Evolutionary conservation across 2,329 filamentous ascomycete species (phyloP).

Genomic region (Neophaeococcomyces mojaviensis): DNA sequence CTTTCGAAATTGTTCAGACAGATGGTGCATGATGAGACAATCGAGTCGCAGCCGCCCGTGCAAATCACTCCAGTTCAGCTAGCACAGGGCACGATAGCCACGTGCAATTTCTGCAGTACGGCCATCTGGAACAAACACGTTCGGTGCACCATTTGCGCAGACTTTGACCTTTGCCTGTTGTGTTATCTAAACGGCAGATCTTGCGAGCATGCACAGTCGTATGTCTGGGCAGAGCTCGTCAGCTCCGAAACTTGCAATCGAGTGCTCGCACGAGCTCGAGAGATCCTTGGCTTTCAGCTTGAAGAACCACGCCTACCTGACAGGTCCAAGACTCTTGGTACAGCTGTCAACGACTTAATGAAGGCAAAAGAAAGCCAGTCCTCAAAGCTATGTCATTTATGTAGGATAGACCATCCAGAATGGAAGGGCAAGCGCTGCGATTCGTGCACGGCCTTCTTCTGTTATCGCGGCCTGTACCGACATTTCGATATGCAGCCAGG

Average conservation of each 20-base stretch:
- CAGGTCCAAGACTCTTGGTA: conserved; percentile 23
- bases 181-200: conserved; percentile 31
- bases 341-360: conserved; percentile 27
- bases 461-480: conserved; percentile 30
- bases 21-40: conserved; percentile 29
- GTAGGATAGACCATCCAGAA: conserved; percentile 29
- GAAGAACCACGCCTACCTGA: conserved; percentile 23
- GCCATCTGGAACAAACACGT: conserved; percentile 34
- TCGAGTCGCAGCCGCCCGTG: conserved; percentile 18
- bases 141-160: conserved; percentile 30
- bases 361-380: conserved; percentile 21
- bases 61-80: conserved; percentile 26
- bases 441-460: conserved; percentile 30
- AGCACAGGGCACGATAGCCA: conserved; percentile 28
- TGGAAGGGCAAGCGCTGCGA: conserved; percentile 30
- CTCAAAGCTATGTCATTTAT: conserved; percentile 29
- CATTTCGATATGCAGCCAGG: conserved; percentile 30
- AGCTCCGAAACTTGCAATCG: conserved; percentile 24
- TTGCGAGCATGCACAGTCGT: conserved; percentile 29
- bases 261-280: conserved; percentile 23
- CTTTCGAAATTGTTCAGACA: conserved; percentile 26
- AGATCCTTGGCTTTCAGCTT: conserved; percentile 22
- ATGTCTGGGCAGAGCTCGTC: conserved; percentile 30
- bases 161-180: conserved; percentile 31
- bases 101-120: conserved; percentile 31